A percentile compares a stretch with the other conserved stretches of the same genome.
Evolutionary conservation across 305 asterid genomes (phyloP).

Genomic region (Solanum hybrid): DNA sequence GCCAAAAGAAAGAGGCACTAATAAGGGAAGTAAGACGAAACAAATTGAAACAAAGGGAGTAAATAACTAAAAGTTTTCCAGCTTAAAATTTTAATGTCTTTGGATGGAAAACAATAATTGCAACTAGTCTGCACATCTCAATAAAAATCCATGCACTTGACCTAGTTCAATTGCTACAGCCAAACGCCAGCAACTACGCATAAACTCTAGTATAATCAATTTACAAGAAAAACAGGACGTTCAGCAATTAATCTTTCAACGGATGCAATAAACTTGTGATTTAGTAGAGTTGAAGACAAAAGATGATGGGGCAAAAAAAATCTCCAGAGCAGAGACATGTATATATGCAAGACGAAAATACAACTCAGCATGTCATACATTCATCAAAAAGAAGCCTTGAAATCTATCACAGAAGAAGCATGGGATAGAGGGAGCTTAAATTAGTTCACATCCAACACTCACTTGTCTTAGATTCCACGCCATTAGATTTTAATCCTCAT

Average conservation of each 20-base stretch:
- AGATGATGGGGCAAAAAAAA: not conserved
- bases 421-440: not conserved
- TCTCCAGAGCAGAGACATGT: not conserved
- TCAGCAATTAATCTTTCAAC: not conserved
- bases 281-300: not conserved
- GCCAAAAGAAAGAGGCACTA: not conserved
- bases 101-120: not conserved
- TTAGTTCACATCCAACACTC: not conserved
- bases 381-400: not conserved
- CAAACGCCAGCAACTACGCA: not conserved
- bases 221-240: not conserved
- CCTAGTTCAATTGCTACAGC: not conserved
- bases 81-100: not conserved
- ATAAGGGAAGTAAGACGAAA: not conserved
- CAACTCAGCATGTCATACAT: not conserved
- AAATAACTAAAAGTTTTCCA: not conserved
- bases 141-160: not conserved
- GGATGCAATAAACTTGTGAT: not conserved
- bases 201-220: not conserved
- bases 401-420: not conserved
- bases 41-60: not conserved
- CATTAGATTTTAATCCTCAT: slow-evolving; percentile 49
- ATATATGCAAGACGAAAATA: not conserved
- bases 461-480: slow-evolving; percentile 1
- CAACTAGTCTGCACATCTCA: not conserved